Evolutionary conservation across 495 filamentous ascomycete genomes (phyloP).

Genomic region (Penicillium odoratum): DNA sequence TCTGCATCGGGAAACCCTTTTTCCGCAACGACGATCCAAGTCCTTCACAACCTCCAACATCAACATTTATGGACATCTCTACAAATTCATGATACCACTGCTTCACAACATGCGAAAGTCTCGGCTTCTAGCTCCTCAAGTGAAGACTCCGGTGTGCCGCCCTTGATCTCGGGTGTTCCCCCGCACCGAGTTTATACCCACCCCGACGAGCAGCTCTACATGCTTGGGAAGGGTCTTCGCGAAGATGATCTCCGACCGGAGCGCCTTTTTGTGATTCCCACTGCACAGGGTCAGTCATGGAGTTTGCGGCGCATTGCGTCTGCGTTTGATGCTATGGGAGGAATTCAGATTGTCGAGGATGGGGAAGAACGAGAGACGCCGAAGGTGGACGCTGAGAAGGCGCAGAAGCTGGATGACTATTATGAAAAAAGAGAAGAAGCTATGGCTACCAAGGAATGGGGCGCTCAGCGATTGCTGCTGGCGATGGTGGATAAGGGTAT

Average conservation of each 20-base stretch:
- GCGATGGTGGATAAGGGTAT: slow-evolving; percentile 66
- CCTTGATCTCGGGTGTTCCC: slow-evolving; percentile 83
- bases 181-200: slow-evolving; percentile 85
- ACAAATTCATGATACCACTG: slow-evolving; percentile 51
- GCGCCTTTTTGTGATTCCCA: slow-evolving; percentile 85
- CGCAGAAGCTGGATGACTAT: slow-evolving; percentile 36
- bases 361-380: slow-evolving; percentile 26
- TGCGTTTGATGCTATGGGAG: slow-evolving; percentile 74
- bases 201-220: slow-evolving; percentile 85
- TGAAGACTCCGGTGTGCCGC: slow-evolving; percentile 34
- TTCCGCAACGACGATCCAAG: slow-evolving; percentile 59
- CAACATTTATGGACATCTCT: slow-evolving; percentile 85
- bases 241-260: slow-evolving; percentile 55
- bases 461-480: slow-evolving; percentile 72
- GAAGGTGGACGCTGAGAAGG: slow-evolving; percentile 25
- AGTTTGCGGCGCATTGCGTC: slow-evolving; percentile 70
- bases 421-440: slow-evolving; percentile 38
- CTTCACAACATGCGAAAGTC: neutral
- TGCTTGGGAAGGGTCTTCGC: slow-evolving; percentile 57
- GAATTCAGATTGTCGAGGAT: slow-evolving; percentile 13
- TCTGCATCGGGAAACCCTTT: slow-evolving; percentile 30
- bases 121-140: neutral
- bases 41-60: slow-evolving; percentile 78
- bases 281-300: slow-evolving; percentile 79
- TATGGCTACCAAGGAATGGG: slow-evolving; percentile 37